Base-by-base conservation (phyloP, 1,139 yeast genomes). In the Geotrichum cucujoidarum region DNA sequence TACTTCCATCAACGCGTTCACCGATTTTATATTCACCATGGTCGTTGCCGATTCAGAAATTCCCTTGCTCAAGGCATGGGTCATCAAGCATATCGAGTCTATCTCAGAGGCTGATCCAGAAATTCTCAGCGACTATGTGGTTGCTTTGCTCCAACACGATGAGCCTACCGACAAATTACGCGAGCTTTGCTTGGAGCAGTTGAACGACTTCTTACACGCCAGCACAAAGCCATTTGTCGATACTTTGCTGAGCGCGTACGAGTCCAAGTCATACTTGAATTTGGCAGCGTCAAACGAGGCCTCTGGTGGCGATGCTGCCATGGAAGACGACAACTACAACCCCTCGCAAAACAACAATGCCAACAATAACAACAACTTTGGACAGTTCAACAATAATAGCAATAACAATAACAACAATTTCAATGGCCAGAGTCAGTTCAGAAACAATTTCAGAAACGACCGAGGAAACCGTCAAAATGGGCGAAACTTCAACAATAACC, bases 51-150 rank as follows among this genome's bases (percentile, higher is more conserved):
- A 47, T 22, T 13, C 34, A 11, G 47, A 47, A 16, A 30, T 31
- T 7, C 39, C 45, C 13, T 13, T 17, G 27, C 55, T 72, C 40
- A 65, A 64, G 53, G 64, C 65, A 5, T 74, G 76, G 75, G 59
- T 74, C 32, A 56, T 59, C 35, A 50, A 54, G 33, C 57, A 62
- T 36, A 57, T 71, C 1, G 53, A 53, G n/a, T 53, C 56, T 25
- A 76, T 72, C 34, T 72, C 75, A 1, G 51, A 48, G 24, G 47
- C 44, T 16, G 77, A 72, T 42, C 64, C 74, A 2, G 70, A 66
- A 13, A 72, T 72, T 30, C 58, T 74, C 48, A 64, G 74, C 1
- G 77, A 73, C 36, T 74, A 73, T 54, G 71, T 73, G 17, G 39
- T 72, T 25, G 75, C 76, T 1, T 58, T 74, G 40, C 59, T 74